Evolutionary conservation across 1,284 basidiomycete species (phyloP), one percentile per base, ranked within the genome.

Genomic region (Leccinum pallidistipes): DNA sequence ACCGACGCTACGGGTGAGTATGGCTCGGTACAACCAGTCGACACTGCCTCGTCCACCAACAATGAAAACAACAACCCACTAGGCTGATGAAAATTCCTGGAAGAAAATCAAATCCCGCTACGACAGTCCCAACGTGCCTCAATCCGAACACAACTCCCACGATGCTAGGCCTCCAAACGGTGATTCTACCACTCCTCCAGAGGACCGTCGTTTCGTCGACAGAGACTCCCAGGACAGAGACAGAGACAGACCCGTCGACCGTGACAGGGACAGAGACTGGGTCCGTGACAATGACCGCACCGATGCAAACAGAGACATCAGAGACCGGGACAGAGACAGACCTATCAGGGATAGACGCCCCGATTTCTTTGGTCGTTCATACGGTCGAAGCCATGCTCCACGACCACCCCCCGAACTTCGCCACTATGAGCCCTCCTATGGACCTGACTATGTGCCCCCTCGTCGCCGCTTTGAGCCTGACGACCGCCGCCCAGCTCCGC

Each of bases 341-440:
- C 71, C 75, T 18, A 65, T 71, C 51, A 71, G 78, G 63, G 65
- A 70, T 6, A 74, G 80, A 65, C 72, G 76, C 52, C 59, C 70
- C 59, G 70, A 71, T 14, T 71, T 72, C 12, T 71, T 74, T 64
- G 74, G 75, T 52, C 74, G 74, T 62, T 74, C 78, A 32, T 76
- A 78, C 55, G 71, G 74, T 61, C 69, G 72, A 65, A 73, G 72
- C 65, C 78, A 79, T 60, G 69, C 70, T 18, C 74, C 79, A 56
- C 73, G 80, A 63, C 77, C 79, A 36, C 77, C 78, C 54, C 71
- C 77, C 53, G 79, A 81, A 57, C 74, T 75, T 56, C 78, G 77
- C 54, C 80, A 79, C 51, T 80, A 79, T 62, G 79, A 80, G 40
- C 76, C 78, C 38, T 73, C 73, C 36, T 78, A 80, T 64, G 64